Percentiles rank a stretch among this genome's conserved stretches.
phyloP scores from a whole-genome alignment of 495 filamentous ascomycete genomes.

The Astrothelium subdiscretum region DNA sequence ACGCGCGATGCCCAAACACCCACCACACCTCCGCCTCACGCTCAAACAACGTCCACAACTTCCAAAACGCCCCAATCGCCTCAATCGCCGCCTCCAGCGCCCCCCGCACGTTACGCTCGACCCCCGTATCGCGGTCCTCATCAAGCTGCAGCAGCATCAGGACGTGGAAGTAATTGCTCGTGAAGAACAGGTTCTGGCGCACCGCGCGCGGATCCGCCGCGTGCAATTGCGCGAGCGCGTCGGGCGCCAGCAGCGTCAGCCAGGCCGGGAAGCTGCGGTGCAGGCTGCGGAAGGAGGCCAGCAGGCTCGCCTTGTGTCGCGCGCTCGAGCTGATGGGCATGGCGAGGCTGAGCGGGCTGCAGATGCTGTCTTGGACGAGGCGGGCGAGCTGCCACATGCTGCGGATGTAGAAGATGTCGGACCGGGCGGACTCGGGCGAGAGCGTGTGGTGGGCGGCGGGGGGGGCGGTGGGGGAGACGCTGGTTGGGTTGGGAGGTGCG shows the following conservation, averaged over 20 bases:
- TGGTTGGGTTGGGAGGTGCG: neutral
- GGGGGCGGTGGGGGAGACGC: constrained; percentile 6
- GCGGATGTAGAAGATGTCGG: constrained; percentile 52
- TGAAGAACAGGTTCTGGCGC: constrained; percentile 56
- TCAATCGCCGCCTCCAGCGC: constrained; percentile 60
- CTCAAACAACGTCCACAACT: constrained; percentile 50
- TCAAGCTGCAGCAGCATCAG: constrained; percentile 57
- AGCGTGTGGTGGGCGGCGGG: constrained; percentile 27
- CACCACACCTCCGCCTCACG: constrained; percentile 62
- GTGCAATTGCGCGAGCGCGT: constrained; percentile 38
- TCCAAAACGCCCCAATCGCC: constrained; percentile 51
- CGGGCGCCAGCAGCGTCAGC: constrained; percentile 49
- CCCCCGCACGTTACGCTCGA: constrained; percentile 41
- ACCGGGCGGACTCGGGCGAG: constrained; percentile 34
- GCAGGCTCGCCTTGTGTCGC: constrained; percentile 47
- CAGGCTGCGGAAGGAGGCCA: constrained; percentile 48
- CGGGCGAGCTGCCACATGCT: constrained; percentile 63
- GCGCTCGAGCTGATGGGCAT: constrained; percentile 49
- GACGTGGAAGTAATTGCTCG: constrained; percentile 62
- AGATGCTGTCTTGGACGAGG: constrained; percentile 57
- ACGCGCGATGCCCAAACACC: constrained; percentile 64
- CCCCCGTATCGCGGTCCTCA: constrained; percentile 46
- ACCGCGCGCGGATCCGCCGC: constrained; percentile 45
- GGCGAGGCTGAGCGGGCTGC: constrained; percentile 52
- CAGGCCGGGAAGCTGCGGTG: constrained; percentile 51